Base-by-base conservation (phyloP, 306 rosid species). In the Quercus parvula region DNA sequence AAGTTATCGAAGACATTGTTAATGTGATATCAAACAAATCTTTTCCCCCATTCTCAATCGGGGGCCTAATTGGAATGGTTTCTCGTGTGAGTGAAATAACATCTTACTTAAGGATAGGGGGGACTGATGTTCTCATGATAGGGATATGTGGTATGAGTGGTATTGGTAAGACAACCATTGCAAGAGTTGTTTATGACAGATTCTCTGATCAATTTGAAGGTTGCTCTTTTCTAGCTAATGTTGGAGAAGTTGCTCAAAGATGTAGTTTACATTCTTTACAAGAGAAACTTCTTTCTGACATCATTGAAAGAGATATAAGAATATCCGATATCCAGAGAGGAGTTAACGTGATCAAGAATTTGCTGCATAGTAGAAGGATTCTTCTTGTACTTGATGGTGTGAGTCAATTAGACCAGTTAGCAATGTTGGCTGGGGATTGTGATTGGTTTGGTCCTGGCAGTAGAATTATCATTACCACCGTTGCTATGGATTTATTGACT, bases 401-500 rank as follows among this genome's bases (percentile, higher is more conserved):
- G 57, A 62, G 35, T 75, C 64, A 66, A 10, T 63, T 74, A 10
- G 70, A 78, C 7, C 85, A 84, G 15, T 57, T 84, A 69, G 80
- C 74, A 25, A 71, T 14, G 41, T 70, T 84, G 20, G 71, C 70
- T n/a, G 85, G 85, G 54, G 28, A 31, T 3, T 51, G 54, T 78
- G 80, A 81, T 74, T 74, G 82, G 74, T 85, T 85, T 78, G 81
- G 88, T 38, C 52, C 46, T 11, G 85, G 83, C 9, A 85, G 85
- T 44, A 74, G 81, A 81, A 71, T 86, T 75, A 77, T 86, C 13
- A 67, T 82, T 33, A 86, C 89, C 61, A 79, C 84, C 2, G 73
- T 86, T 74, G 52, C 79, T 74, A 11, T 6, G 33, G 66, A 79
- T n/a, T 56, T 79, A 44, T 72, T 85, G 1, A 35, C 24, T 62